These are phyloP conservation scores for Stemphylium beticola DNA, from an alignment of 2,329 filamentous ascomycete genomes.

Conservation along the genomic window DNA sequence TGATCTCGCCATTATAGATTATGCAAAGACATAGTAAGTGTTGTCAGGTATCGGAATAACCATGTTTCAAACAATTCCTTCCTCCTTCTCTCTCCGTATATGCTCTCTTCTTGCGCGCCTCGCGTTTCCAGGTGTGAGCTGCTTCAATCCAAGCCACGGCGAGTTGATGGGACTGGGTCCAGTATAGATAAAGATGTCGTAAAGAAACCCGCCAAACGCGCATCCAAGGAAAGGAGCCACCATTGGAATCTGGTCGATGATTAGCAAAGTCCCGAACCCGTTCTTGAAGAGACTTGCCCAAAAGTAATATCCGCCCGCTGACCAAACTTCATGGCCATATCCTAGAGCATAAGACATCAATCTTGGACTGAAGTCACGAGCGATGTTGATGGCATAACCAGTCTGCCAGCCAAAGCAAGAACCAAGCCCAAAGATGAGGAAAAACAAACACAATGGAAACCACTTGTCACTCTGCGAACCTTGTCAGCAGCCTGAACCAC, in stretches of 20 bases:
- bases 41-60: too few relatives aligned
- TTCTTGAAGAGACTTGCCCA: constrained; percentile 59
- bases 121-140: constrained; percentile 48
- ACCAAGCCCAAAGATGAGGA: constrained; percentile 75
- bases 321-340: constrained; percentile 72
- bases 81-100: constrained; percentile 34
- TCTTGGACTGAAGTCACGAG: constrained; percentile 73
- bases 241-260: constrained; percentile 66
- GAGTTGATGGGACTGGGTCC: constrained; percentile 74
- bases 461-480: constrained; percentile 36
- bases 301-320: constrained; percentile 72
- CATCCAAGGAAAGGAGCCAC: constrained; percentile 70
- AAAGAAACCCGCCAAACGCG: constrained; percentile 39
- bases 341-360: constrained; percentile 71
- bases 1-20: too few relatives aligned
- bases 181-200: constrained; percentile 62
- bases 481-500: not conserved
- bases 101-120: constrained; percentile 28
- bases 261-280: not conserved
- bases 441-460: constrained; percentile 67
- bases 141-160: constrained; percentile 67
- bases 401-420: constrained; percentile 79
- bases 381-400: constrained; percentile 76
- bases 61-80: constrained; percentile 35
- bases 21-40: too few relatives aligned